Percentiles rank a stretch among this genome's conserved stretches.
phyloP scores from a whole-genome alignment of 306 rosid genomes.

The Chamaecrista fasciculata region DNA sequence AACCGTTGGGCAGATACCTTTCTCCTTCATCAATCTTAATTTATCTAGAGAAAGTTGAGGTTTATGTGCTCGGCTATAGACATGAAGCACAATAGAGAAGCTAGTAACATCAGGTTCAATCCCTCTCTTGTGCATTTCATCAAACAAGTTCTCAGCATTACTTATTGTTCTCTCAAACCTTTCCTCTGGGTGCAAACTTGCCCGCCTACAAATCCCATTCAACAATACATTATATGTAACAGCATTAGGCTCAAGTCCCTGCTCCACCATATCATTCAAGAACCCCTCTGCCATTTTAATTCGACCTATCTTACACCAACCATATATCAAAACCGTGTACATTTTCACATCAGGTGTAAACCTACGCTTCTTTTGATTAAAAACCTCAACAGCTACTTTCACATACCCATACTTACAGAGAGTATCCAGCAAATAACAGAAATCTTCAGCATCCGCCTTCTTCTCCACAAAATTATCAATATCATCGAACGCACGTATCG shows the following conservation, averaged over 20 bases:
- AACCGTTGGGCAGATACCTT: slow-evolving; percentile 65
- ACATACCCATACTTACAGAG: slow-evolving; percentile 80
- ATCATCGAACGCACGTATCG: slow-evolving; percentile 70
- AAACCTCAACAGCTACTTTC: slow-evolving; percentile 60
- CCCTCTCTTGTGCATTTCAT: slow-evolving; percentile 69
- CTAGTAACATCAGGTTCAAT: slow-evolving; percentile 90
- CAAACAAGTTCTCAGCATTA: slow-evolving; percentile 67
- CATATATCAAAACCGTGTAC: slow-evolving; percentile 72
- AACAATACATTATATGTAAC: slow-evolving; percentile 74
- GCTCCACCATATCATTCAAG: slow-evolving; percentile 58
- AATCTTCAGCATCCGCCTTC: slow-evolving; percentile 36
- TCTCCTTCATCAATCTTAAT: slow-evolving; percentile 61
- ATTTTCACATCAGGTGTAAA: slow-evolving; percentile 49
- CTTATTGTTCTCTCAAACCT: slow-evolving; percentile 75
- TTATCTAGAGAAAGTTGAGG: slow-evolving; percentile 75
- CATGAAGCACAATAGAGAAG: slow-evolving; percentile 81
- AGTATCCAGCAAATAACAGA: slow-evolving; percentile 61
- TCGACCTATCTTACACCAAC: slow-evolving; percentile 82
- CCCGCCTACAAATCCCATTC: slow-evolving; percentile 83
- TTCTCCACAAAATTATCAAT: slow-evolving; percentile 42
- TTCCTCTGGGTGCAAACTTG: slow-evolving; percentile 77
- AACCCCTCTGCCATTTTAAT: slow-evolving; percentile 53
- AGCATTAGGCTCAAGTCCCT: slow-evolving; percentile 72
- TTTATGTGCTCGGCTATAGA: slow-evolving; percentile 86
- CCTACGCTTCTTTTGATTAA: slow-evolving; percentile 47